phyloP scores from a whole-genome alignment of 2,329 filamentous ascomycete species.

The Beauveria sp. region DNA sequence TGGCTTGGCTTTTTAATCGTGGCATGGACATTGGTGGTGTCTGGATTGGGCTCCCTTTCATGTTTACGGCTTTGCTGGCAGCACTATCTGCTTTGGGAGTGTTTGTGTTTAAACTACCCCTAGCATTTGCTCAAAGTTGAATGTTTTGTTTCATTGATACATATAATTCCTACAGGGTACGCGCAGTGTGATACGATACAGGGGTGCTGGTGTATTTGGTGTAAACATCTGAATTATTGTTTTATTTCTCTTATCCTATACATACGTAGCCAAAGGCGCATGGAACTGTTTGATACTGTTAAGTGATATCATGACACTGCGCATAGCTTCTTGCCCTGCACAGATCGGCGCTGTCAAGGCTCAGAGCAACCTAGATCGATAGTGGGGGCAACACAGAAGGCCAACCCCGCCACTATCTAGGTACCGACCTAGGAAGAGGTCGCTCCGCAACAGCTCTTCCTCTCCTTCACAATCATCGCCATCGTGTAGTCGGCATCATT shows the following conservation, averaged over 20 bases:
- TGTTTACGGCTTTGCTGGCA: constrained; percentile 28
- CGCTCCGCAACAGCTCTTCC: background rate
- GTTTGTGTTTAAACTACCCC: constrained; percentile 22
- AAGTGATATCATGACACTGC: too few relatives aligned
- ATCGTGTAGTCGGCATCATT: background rate
- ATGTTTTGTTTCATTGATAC: background rate
- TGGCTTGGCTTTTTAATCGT: constrained; percentile 37
- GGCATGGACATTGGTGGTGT: constrained; percentile 38
- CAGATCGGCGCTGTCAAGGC: too few relatives aligned
- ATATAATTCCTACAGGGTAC: too few relatives aligned
- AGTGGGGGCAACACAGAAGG: background rate
- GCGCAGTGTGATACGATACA: too few relatives aligned
- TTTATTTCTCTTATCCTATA: too few relatives aligned
- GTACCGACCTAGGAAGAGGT: background rate
- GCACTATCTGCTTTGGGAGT: constrained; percentile 22
- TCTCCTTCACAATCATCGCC: background rate
- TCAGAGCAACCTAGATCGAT: background rate
- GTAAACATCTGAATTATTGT: too few relatives aligned
- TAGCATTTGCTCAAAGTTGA: background rate
- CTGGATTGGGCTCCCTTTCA: constrained; percentile 44
- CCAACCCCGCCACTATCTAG: background rate
- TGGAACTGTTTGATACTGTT: too few relatives aligned
- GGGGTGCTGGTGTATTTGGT: too few relatives aligned
- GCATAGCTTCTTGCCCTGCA: too few relatives aligned
- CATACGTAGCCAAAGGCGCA: too few relatives aligned